Conservation (phyloP, 208 protist species). For the Leishmania lainsoni region DNA sequence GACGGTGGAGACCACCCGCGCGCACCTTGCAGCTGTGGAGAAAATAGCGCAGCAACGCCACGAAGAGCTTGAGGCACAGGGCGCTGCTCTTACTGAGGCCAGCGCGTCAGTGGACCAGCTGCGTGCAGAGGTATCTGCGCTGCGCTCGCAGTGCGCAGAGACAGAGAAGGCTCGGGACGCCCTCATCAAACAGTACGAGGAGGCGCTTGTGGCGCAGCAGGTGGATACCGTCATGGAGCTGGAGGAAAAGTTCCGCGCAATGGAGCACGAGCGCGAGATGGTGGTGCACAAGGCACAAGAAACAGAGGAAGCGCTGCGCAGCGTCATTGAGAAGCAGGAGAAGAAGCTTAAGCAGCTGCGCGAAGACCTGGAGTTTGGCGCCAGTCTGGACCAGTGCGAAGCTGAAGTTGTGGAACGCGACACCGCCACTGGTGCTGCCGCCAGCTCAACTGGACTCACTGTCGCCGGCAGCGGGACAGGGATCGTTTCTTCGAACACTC, state of each 20-base stretch:
- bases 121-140: not conserved
- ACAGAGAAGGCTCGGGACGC: not conserved
- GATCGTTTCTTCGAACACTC: not conserved
- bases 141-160: not conserved
- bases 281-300: slow-evolving; percentile 10
- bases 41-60: not conserved
- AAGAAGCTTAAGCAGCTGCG: slow-evolving; percentile 39
- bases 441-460: too few species aligned
- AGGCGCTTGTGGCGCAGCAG: slow-evolving; percentile 13
- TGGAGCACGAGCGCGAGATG: slow-evolving; percentile 28
- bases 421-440: not conserved
- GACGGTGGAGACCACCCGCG: not conserved
- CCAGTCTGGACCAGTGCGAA: slow-evolving; percentile 51
- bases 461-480: not conserved
- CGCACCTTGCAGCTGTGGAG: not conserved
- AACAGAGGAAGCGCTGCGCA: slow-evolving; percentile 34
- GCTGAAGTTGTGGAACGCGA: slow-evolving; percentile 1
- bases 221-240: slow-evolving; percentile 32
- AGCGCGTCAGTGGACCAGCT: not conserved
- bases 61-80: not conserved
- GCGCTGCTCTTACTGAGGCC: not conserved
- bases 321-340: slow-evolving; percentile 15
- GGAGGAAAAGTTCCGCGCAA: slow-evolving; percentile 22
- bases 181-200: slow-evolving; percentile 1
- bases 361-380: slow-evolving; percentile 57